Conservation (phyloP, 371 early-diverging fungal genomes). For the Cokeromyces recurvatus region DNA sequence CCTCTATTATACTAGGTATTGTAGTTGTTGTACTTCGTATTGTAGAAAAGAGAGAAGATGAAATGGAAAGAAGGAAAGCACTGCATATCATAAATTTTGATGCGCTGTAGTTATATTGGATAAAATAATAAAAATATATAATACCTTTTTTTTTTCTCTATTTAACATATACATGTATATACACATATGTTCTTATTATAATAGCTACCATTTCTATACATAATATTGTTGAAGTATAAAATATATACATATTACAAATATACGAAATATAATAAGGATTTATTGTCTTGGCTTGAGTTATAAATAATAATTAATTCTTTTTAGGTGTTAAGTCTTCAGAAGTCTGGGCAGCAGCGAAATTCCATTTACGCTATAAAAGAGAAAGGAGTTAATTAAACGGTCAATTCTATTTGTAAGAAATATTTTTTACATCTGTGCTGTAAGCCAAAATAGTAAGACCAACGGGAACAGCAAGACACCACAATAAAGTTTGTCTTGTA, state of each 20-base stretch:
- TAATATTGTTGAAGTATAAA: too few species aligned
- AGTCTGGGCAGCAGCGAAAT: conserved; percentile 46
- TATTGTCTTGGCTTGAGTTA: too few species aligned
- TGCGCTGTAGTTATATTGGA: conserved; percentile 77
- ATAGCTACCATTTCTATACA: too few species aligned
- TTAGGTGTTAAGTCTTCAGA: conserved; percentile 23
- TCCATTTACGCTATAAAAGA: conserved; percentile 35
- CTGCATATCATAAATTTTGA: conserved; percentile 89
- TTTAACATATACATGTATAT: too few species aligned
- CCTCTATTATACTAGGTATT: conserved; percentile 59
- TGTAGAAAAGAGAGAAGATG: conserved; percentile 81
- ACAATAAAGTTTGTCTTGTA: conserved; percentile 37
- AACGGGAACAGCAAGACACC: conserved; percentile 51
- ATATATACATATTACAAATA: too few species aligned
- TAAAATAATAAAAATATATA: neutral
- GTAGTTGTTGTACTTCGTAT: conserved; percentile 69
- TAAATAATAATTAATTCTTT: conserved; percentile 2
- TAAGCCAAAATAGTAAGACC: conserved; percentile 46
- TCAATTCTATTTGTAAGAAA: neutral
- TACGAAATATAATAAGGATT: too few species aligned
- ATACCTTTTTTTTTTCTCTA: too few species aligned
- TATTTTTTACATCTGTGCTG: conserved; percentile 45
- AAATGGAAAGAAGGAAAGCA: conserved; percentile 64
- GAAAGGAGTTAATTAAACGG: neutral
- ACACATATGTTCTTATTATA: too few species aligned